Base-by-base conservation (phyloP, 176 grass and related monocot genomes). In the Puccinellia tenuiflora region DNA sequence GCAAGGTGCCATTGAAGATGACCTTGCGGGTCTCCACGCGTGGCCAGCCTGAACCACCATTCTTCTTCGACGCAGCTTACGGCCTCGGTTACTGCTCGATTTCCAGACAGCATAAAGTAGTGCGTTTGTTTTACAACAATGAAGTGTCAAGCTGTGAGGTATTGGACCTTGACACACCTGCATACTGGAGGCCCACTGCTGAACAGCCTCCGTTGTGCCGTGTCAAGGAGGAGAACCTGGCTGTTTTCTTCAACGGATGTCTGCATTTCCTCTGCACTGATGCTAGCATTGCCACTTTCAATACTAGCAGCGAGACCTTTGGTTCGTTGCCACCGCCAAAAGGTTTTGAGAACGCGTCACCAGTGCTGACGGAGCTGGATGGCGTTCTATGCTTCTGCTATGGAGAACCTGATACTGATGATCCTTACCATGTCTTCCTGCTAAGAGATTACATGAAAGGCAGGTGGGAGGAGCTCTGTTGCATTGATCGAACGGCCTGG, bases 241-340 rank as follows among this genome's bases (percentile, higher is more conserved):
- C 73, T 2, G 73, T 77, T 13, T 85, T 33, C 83, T 77, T 77
- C 40, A 85, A 68, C 7, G 83, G 83, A 20, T 18, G 46, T 45
- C 47, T 78, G 34, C 83, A 85, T 37, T 85, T 85, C 48, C 60
- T 68, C 11, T 77, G 61, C 33, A 1, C 1, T 4, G 31, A 77
- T 21, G 73, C 47, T 45, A 26, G 48, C 83, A 85, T 67, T 34
- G 20, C 6, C 46, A 84, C 82, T 53, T 84, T 84, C 46, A 67
- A 53, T 40, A 26, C 75, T 7, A 67, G 73, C 50, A 18, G 66
- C 31, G 82, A 77, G 73, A 68, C 73, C 15, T 84, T 84, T 77
- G 82, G 82, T 54, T 77, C 59, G 2, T 25, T 84, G 46, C 60
- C 7, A 5, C 73, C 45, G 6, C 60, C 82, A 1, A 25, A 34